Conservation (phyloP, 2,329 filamentous ascomycete species). For the Blastomyces emzantsi region DNA sequence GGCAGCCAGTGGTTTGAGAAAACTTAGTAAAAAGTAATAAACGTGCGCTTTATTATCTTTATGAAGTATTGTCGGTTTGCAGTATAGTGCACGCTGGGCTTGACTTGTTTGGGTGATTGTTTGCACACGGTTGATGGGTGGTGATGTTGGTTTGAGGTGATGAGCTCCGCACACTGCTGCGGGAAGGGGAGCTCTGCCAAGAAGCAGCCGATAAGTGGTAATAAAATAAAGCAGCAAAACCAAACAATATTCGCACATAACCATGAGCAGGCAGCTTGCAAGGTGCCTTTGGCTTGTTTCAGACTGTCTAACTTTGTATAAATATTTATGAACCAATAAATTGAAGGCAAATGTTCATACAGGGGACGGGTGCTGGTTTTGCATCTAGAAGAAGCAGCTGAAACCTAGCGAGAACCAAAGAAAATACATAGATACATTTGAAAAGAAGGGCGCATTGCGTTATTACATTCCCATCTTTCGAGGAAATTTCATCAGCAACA, state of each 20-base stretch:
- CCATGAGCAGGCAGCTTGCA: background rate
- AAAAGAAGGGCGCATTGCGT: too few relatives aligned
- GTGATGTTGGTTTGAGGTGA: background rate
- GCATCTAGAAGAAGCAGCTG: background rate
- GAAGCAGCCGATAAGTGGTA: background rate
- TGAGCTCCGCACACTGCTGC: too few relatives aligned
- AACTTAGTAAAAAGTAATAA: background rate
- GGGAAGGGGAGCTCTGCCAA: background rate
- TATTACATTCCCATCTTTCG: background rate
- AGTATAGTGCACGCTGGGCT: background rate
- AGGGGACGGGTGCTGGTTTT: background rate
- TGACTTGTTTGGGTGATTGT: background rate
- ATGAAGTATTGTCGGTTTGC: background rate
- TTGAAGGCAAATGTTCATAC: background rate
- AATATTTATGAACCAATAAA: background rate
- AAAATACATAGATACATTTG: background rate
- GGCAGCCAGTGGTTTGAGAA: background rate
- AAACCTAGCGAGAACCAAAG: background rate
- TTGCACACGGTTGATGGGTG: background rate
- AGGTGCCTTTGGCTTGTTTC: background rate
- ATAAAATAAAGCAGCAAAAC: background rate
- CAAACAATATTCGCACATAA: background rate
- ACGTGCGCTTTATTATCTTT: background rate
- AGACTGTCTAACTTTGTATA: background rate
- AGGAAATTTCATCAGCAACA: background rate